Base-by-base conservation (phyloP, 257 asterid species). In the Solanum infundibuliforme region DNA sequence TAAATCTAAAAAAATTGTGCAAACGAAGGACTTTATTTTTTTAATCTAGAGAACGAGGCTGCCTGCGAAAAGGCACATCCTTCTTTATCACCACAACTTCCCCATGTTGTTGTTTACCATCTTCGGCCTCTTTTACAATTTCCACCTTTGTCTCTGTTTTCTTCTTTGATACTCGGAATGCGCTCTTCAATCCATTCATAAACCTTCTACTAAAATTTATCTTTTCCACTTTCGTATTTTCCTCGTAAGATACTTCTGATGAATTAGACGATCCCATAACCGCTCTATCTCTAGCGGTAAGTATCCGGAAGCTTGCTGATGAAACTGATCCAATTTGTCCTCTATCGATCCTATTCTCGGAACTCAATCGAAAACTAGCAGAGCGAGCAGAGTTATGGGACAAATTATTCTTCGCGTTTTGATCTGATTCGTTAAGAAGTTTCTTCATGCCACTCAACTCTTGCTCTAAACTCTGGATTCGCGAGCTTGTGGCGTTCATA, bases 241-340 rank as follows among this genome's bases (percentile, higher is more conserved):
- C 91, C 34, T 92, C 94, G 14, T 66, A 87, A 5, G 90, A 91
- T 12, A 83, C 93, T 81, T 92, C 93, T 0, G 93, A 91, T 4
- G 93, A 90, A 58, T 92, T 90, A 39, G 94, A 91, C 4, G 88
- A 89, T 62, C 62, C 89, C 41, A 87, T 81, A 16, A 18, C 76
- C 1, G 85, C 79, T 79, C 90, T 84, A 6, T 85, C 89, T 58
- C 55, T 89, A 55, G 72, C 83, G 7, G 81, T 48, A 7, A 90
- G 86, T 7, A 93, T 90, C 1, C 93, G 91, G 16, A 90, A 88
- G 48, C 92, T 89, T n/a, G 90, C 90, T 6, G 98, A 92, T 12
- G 98, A 96, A 73, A 93, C 83, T 1, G 98, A 94, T 12, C 98
- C 98, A 0, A 82, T 88, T 34, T 96, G 95, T 31, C 94, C 98